Evolutionary conservation across 1,284 basidiomycete species (phyloP).

Genomic region (Anthracocystis setariae): DNA sequence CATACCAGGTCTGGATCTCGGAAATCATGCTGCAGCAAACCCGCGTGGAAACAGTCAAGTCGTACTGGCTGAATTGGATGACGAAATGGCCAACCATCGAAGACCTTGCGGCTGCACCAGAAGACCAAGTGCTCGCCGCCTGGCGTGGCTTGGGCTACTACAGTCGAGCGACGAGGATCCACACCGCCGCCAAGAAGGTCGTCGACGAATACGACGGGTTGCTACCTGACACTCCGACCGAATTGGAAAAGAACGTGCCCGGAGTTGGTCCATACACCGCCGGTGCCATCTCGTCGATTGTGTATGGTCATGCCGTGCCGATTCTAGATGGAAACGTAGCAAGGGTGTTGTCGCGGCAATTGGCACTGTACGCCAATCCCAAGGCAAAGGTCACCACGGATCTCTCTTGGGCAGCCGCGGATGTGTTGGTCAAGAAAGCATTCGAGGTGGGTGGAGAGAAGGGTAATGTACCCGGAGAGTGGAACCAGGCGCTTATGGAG

Average conservation of each 20-base stretch:
- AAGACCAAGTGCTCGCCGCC: conserved; percentile 62
- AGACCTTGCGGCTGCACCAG: conserved; percentile 77
- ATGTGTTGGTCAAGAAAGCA: conserved; percentile 50
- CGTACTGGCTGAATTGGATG: conserved; percentile 64
- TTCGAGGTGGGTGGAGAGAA: conserved; percentile 6
- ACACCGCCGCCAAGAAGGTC: conserved; percentile 59
- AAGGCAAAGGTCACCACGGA: conserved; percentile 59
- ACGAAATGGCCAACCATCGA: conserved; percentile 65
- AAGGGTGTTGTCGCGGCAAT: conserved; percentile 60
- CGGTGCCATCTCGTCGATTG: conserved; percentile 67
- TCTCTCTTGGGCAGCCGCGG: conserved; percentile 58
- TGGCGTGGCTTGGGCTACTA: conserved; percentile 67
- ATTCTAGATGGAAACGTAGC: conserved; percentile 65
- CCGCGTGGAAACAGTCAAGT: conserved; percentile 68
- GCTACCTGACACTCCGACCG: conserved; percentile 81
- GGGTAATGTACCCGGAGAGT: conserved; percentile 52
- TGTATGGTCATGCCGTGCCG: conserved; percentile 60
- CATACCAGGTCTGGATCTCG: conserved; percentile 80
- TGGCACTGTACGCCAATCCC: conserved; percentile 56
- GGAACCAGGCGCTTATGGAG: conserved; percentile 67
- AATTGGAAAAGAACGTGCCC: conserved; percentile 84
- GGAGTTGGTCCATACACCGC: conserved; percentile 90
- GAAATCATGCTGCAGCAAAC: conserved; percentile 99
- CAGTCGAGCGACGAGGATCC: conserved; percentile 62
- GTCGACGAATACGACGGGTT: conserved; percentile 71